Percentiles rank a stretch among this genome's conserved stretches.
Evolutionary conservation across 2,329 filamentous ascomycete species (phyloP).

Genomic region (Mollisiaceae sp.): DNA sequence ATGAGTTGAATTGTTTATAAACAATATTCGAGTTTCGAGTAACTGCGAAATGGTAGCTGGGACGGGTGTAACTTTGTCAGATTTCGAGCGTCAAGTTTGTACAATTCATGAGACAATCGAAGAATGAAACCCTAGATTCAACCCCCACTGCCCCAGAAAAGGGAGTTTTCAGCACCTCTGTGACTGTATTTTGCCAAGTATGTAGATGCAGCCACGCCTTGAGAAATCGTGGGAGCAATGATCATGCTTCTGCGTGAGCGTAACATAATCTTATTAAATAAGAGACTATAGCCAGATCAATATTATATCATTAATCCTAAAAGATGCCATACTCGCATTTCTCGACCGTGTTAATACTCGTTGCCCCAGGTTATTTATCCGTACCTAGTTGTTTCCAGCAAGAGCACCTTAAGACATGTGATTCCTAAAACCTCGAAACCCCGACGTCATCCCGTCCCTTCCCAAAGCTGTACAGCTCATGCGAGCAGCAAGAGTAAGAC

Average conservation of each 20-base stretch:
- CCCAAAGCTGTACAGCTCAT: background rate
- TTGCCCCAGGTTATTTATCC: too few relatives aligned
- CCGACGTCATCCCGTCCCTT: background rate
- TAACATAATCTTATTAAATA: too few relatives aligned
- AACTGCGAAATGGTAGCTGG: background rate
- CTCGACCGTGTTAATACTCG: too few relatives aligned
- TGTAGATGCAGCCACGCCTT: too few relatives aligned
- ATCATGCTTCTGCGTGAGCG: background rate
- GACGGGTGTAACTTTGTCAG: background rate
- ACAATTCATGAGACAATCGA: background rate
- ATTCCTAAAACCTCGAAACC: background rate
- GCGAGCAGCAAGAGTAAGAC: background rate
- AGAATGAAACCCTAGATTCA: background rate
- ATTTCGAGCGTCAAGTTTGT: conserved; percentile 5
- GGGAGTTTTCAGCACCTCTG: too few relatives aligned
- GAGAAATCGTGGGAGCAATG: background rate
- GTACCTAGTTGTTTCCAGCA: background rate
- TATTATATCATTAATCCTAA: too few relatives aligned
- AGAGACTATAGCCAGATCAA: too few relatives aligned
- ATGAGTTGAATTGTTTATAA: background rate
- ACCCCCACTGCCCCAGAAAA: background rate
- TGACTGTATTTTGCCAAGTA: too few relatives aligned
- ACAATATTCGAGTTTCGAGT: background rate
- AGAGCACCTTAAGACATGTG: background rate
- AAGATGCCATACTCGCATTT: too few relatives aligned